phyloP scores from a whole-genome alignment of 78 protist genomes.

The Thecamonas trahens region DNA sequence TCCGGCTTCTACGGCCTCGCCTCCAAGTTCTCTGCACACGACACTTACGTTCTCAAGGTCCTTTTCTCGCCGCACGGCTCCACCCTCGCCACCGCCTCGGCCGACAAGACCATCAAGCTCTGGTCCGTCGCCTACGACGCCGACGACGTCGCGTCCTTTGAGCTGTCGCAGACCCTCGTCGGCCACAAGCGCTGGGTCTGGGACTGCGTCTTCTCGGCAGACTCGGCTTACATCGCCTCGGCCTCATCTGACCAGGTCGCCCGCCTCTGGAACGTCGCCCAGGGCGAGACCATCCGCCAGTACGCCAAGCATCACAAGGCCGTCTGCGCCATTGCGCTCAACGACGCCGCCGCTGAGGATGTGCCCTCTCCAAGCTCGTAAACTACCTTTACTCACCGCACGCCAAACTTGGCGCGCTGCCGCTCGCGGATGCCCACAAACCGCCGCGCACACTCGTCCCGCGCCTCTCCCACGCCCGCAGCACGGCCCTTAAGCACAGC shows the following conservation, averaged over 20 bases:
- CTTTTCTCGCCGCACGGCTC: no score
- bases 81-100: slow-evolving; percentile 80
- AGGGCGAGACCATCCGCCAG: slow-evolving; percentile 62
- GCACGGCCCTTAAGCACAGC: no score
- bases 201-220: slow-evolving; percentile 91
- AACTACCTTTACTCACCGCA: no score
- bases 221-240: slow-evolving; percentile 85
- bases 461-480: no score
- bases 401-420: no score
- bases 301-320: slow-evolving; percentile 87
- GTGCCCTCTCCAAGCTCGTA: no score
- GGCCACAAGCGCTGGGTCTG: slow-evolving; percentile 96
- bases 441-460: no score
- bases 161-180: slow-evolving; percentile 37
- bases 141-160: slow-evolving; percentile 26
- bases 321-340: slow-evolving; percentile 61
- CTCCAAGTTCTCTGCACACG: slow-evolving; percentile 54
- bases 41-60: slow-evolving; percentile 60
- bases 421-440: no score
- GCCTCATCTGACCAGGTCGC: slow-evolving; percentile 82
- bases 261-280: slow-evolving; percentile 81
- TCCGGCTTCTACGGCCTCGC: not conserved
- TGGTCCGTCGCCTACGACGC: no score
- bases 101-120: slow-evolving; percentile 79
- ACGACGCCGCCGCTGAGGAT: no score